Evolutionary conservation across 2,329 filamentous ascomycete species (phyloP).

Genomic region (Aspergillus terreus): DNA sequence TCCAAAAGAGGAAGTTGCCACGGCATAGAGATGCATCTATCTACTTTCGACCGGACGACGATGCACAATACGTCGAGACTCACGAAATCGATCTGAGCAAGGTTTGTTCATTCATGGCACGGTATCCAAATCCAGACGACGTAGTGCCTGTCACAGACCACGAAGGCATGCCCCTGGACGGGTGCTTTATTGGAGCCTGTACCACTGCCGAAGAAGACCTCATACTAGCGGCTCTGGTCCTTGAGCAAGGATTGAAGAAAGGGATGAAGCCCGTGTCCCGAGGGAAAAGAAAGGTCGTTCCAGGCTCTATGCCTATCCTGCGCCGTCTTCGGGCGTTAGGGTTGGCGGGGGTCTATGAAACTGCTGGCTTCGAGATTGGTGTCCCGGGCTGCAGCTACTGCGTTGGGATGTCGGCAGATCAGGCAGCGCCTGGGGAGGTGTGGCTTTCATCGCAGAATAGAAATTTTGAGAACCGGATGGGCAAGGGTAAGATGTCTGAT

Average conservation of each 20-base stretch:
- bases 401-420: constrained; percentile 42
- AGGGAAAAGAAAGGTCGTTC: constrained; percentile 41
- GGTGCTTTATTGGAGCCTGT: constrained; percentile 47
- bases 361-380: constrained; percentile 42
- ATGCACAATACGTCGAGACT: constrained; percentile 36
- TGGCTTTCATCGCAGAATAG: constrained; percentile 48
- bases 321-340: constrained; percentile 33
- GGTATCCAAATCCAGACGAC: constrained; percentile 43
- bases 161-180: constrained; percentile 33
- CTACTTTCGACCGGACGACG: constrained; percentile 41
- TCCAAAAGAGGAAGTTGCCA: constrained; percentile 30
- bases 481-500: constrained; percentile 27
- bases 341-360: constrained; percentile 36
- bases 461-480: constrained; percentile 48
- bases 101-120: constrained; percentile 38
- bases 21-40: constrained; percentile 27
- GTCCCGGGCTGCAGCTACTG: constrained; percentile 46
- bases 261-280: constrained; percentile 26
- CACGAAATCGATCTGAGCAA: constrained; percentile 37
- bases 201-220: constrained; percentile 47
- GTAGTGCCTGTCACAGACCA: constrained; percentile 40
- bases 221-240: constrained; percentile 40
- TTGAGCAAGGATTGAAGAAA: constrained; percentile 35
- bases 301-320: constrained; percentile 40
- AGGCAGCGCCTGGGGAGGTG: constrained; percentile 39